Evolutionary conservation across 768 basidiomycete genomes (phyloP).

Genomic region (Agrocybe pediades): DNA sequence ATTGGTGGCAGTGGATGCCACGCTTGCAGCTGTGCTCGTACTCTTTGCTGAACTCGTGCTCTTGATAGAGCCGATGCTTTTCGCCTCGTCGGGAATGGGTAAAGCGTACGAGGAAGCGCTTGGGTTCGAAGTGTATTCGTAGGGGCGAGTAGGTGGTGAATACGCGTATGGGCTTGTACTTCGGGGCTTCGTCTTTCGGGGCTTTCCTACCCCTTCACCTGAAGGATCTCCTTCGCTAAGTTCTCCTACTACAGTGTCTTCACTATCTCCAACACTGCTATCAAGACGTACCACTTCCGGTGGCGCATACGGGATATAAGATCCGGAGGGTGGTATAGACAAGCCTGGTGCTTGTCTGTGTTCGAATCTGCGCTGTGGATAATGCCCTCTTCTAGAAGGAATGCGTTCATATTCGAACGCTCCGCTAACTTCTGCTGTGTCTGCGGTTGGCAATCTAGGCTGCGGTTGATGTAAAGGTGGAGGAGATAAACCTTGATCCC

Average conservation of each 20-base stretch:
- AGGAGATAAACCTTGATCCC: not conserved
- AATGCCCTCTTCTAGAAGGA: not conserved
- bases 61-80: not conserved
- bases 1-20: not conserved
- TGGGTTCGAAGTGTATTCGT: conserved; percentile 12
- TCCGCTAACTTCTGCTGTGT: not conserved
- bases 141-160: conserved; percentile 8
- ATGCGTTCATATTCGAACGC: not conserved
- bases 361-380: not conserved
- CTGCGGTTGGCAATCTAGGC: not conserved
- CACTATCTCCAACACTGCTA: conserved; percentile 13
- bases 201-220: not conserved
- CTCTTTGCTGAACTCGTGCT: not conserved
- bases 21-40: not conserved
- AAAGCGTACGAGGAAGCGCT: conserved; percentile 11
- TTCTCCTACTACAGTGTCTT: conserved; percentile 5
- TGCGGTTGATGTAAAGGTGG: not conserved
- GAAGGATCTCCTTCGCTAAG: not conserved
- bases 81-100: conserved; percentile 6
- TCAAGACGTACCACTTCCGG: conserved; percentile 23
- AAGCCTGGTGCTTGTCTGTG: not conserved
- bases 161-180: not conserved
- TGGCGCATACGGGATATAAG: conserved; percentile 15
- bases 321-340: conserved; percentile 10
- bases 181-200: not conserved